Evolutionary conservation across 768 basidiomycete genomes (phyloP).

Genomic region (Lactifluus pinguis): DNA sequence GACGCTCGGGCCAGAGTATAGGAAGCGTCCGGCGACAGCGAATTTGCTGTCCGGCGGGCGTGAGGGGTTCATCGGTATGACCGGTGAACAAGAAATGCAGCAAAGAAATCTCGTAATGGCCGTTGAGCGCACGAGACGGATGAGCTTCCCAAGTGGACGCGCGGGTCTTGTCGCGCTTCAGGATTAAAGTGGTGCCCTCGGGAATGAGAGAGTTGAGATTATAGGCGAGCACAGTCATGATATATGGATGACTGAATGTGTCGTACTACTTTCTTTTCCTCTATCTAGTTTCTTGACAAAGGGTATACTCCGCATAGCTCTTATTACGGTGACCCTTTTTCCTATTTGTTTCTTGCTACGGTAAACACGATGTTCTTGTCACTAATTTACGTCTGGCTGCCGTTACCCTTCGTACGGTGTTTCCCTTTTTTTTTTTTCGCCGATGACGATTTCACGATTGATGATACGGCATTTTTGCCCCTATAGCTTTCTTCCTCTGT

Average conservation of each 20-base stretch:
- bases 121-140: slow-evolving; percentile 15
- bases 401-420: neutral
- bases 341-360: slow-evolving; percentile 1
- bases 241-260: neutral
- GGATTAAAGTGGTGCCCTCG: neutral
- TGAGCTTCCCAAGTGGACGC: slow-evolving; percentile 18
- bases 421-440: no score
- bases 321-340: neutral
- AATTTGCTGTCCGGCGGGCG: neutral
- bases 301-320: neutral
- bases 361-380: neutral
- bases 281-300: neutral
- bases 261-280: neutral
- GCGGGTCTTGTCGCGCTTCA: slow-evolving; percentile 2
- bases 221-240: neutral
- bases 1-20: slow-evolving; percentile 50
- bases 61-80: slow-evolving; percentile 1
- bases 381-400: neutral
- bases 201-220: neutral
- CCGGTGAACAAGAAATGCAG: neutral
- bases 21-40: slow-evolving; percentile 35
- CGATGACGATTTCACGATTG: no score
- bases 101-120: neutral
- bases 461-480: no score
- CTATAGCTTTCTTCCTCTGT: no score